phyloP scores from a whole-genome alignment of 2,329 filamentous ascomycete species.

The Mycocentrospora acerina region DNA sequence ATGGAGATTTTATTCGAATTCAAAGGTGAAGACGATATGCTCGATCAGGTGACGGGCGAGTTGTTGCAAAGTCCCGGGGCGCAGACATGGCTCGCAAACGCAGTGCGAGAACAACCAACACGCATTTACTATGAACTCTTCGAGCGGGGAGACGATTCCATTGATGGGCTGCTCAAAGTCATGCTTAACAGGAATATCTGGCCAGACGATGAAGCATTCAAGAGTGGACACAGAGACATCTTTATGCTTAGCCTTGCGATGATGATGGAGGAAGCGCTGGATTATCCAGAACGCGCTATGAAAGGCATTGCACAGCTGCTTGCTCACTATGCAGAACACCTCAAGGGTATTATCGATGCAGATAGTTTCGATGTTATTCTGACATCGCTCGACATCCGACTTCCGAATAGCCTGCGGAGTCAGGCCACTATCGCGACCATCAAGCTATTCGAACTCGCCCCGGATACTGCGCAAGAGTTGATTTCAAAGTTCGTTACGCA shows the following conservation, averaged over 20 bases:
- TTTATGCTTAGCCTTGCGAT: constrained; percentile 80
- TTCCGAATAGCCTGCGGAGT: constrained; percentile 70
- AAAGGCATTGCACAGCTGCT: constrained; percentile 62
- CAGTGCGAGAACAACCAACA: constrained; percentile 43
- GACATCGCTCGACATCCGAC: constrained; percentile 81
- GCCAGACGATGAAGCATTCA: constrained; percentile 48
- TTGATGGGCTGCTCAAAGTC: constrained; percentile 46
- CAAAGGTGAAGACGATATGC: constrained; percentile 44
- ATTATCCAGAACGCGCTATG: constrained; percentile 63
- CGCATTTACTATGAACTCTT: constrained; percentile 48
- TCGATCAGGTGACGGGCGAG: constrained; percentile 44
- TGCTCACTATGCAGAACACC: constrained; percentile 54
- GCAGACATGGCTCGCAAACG: constrained; percentile 42
- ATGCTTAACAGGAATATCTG: constrained; percentile 47
- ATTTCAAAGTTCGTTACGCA: constrained; percentile 74
- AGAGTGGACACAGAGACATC: constrained; percentile 55
- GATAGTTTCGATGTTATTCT: constrained; percentile 83
- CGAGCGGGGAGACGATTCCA: constrained; percentile 48
- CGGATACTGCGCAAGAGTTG: constrained; percentile 67
- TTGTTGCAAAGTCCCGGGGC: constrained; percentile 40
- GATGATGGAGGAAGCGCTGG: constrained; percentile 86
- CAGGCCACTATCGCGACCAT: constrained; percentile 82
- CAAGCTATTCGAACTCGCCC: constrained; percentile 77
- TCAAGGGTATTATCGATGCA: constrained; percentile 66
- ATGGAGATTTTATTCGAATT: constrained; percentile 47